Base-by-base conservation (phyloP, 2,329 filamentous ascomycete species). In the Epichloe sp. region DNA sequence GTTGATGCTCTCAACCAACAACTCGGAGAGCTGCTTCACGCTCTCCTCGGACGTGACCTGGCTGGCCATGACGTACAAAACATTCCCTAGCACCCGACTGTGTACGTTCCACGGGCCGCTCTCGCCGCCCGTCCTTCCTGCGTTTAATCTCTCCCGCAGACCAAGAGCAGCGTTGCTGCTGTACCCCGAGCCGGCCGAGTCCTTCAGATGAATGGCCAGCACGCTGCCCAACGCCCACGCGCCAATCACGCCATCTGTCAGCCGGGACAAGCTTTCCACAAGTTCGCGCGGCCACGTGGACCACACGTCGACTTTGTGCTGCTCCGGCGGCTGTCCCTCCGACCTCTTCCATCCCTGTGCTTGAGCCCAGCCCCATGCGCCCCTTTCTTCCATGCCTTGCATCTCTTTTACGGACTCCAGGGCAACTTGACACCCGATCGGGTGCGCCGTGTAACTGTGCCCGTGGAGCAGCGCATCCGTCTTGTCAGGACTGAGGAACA, bases 361-460 rank as follows among this genome's bases (percentile, higher is more conserved):
- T 55, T 74, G 76, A 52, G 75, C 80, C 54, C 58, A 69, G 53
- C 75, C 64, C 85, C 84, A 88, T 0, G 68, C 66, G 0, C 77
- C 78, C 0, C 63, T 59, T 1, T 58, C 58, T 3, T 86, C 79
- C 71, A 88, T 77, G 1, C 66, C 60, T 44, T 71, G 63, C 74
- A 91, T 78, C 40, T 73, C 72, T 8, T 66, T 63, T 8, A 94
- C 63, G 1, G 80, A 82, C 48, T 80, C 78, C n/a, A 84, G 72
- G 0, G 85, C 88, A 0, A 94, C 86, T 44, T 84, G 79, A 58
- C 87, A 94, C 0, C 88, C 88, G 1, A 93, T 77, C 0, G 88
- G 77, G 64, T 94, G 87, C 0, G 88, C 88, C 0, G 88, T 94
- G 66, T 94, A 94, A 63, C 86, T 91, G 63, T 94, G 88, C 0